phyloP scores from a whole-genome alignment of 257 asterid genomes.

The Thymus quinquecostatus region DNA sequence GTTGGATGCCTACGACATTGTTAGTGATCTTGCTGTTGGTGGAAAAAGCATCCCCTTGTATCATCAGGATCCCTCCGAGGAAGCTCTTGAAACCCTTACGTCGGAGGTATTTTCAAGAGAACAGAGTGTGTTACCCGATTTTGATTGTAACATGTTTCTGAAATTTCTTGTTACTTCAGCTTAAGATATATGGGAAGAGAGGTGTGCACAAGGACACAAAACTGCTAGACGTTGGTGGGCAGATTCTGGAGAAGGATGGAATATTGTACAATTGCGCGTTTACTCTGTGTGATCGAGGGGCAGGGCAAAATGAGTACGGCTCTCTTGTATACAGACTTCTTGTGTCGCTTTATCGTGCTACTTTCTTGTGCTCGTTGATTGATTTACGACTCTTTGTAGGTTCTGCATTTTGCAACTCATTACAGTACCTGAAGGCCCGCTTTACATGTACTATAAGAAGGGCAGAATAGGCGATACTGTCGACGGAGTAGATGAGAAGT shows the following conservation, averaged over 20 bases:
- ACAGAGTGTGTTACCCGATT: neutral
- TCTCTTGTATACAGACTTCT: neutral
- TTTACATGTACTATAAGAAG: conserved; percentile 70
- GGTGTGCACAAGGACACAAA: conserved; percentile 85
- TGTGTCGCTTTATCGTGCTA: no score
- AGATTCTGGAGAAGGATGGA: conserved; percentile 73
- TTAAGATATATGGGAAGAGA: conserved; percentile 81
- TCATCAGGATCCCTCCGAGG: conserved; percentile 57
- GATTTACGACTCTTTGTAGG: conserved; percentile 36
- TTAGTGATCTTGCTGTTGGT: conserved; percentile 58
- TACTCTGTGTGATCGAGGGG: conserved; percentile 47
- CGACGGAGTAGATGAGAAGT: conserved; percentile 46
- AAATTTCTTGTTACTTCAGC: conserved; percentile 37
- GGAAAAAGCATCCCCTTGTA: conserved; percentile 69
- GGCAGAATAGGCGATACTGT: conserved; percentile 61
- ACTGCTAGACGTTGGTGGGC: conserved; percentile 69
- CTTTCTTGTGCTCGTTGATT: neutral
- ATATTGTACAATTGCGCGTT: conserved; percentile 78
- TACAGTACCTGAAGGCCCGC: conserved; percentile 51
- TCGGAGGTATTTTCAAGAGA: conserved; percentile 51
- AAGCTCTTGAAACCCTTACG: conserved; percentile 63
- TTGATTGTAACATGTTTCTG: neutral
- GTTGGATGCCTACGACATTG: conserved; percentile 61
- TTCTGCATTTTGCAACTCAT: conserved; percentile 68
- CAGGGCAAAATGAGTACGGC: conserved; percentile 62